These are phyloP conservation scores for Logfia minima DNA, from an alignment of 129 eudicot species.

Conservation along the genomic window DNA sequence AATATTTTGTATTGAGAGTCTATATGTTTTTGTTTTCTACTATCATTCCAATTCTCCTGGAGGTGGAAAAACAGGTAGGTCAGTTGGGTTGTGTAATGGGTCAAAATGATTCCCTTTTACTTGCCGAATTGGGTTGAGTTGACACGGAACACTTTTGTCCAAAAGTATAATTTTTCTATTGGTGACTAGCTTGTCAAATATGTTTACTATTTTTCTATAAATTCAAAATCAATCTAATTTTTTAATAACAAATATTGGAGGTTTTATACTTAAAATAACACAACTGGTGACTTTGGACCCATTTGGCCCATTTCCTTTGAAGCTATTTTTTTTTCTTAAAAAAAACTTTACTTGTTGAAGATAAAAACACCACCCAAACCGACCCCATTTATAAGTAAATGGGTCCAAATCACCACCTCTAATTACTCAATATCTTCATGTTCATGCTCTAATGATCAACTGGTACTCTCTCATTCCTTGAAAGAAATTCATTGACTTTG, in stretches of 20 bases:
- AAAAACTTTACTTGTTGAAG: background rate
- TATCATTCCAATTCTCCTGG: background rate
- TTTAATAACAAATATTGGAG: background rate
- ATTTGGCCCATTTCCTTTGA: background rate
- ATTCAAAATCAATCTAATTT: background rate
- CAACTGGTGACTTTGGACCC: background rate
- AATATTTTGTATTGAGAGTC: background rate
- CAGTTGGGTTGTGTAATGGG: background rate
- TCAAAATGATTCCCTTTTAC: background rate
- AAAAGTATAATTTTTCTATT: background rate
- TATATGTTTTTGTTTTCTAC: background rate
- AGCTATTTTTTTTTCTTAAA: background rate
- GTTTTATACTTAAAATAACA: background rate
- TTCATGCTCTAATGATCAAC: constrained; percentile 1
- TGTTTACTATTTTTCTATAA: background rate
- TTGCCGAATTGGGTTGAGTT: background rate
- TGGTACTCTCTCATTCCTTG: background rate
- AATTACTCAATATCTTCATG: background rate
- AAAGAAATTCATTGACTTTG: background rate
- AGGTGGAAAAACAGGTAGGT: background rate
- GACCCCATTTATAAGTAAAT: constrained; percentile 1
- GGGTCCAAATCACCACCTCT: background rate
- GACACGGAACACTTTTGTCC: background rate
- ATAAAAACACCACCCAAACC: background rate
- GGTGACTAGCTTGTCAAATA: background rate